Base-by-base conservation (phyloP, 164 flowering plant genomes). In the Vitis rotundifolia region DNA sequence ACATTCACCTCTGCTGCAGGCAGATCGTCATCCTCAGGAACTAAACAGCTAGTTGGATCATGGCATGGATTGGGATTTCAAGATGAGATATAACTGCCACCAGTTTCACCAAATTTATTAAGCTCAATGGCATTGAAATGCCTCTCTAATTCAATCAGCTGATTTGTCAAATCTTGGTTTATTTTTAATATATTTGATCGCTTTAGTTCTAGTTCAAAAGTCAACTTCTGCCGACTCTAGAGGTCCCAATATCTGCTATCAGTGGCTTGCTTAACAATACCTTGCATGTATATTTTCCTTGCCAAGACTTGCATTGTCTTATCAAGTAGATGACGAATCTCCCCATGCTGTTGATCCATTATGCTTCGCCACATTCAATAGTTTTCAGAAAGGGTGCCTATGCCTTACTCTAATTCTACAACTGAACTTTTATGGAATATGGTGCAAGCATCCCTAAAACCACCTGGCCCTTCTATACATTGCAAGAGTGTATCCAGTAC, bases 191-290 rank as follows among this genome's bases (percentile, higher is more conserved):
- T 80, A 64, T 83, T 84, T 11, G 61, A 75, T 52, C 77, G 79
- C 81, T 89, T 95, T 77, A 86, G 68, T 79, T 91, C 97, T 66
- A 95, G 86, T 80, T 95, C 98, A 62, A 89, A 83, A 77, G 84
- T 88, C 85, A 95, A 80, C 77, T 85, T 91, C 76, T 91, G 98
- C 66, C 86, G 84, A 76, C 87, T 76, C 97, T 93, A 93, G 7
- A 90, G 81, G 57, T 89, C 90, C 96, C 92, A 85, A 78, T 95
- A 93, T 68, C 76, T 85, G 50, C 66, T 77, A 84, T 95, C 92
- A 64, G 85, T 81, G 63, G 93, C 86, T 78, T 93, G 99, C 78
- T 87, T 91, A 48, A 91, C 80, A 57, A 95, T 82, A 68, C 92
- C 89, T 76, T 93, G 92, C 73, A 89, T n/a, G n/a, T n/a, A n/a